phyloP scores from a whole-genome alignment of 2,329 filamentous ascomycete species.

The Aspergillus puulaauensis region DNA sequence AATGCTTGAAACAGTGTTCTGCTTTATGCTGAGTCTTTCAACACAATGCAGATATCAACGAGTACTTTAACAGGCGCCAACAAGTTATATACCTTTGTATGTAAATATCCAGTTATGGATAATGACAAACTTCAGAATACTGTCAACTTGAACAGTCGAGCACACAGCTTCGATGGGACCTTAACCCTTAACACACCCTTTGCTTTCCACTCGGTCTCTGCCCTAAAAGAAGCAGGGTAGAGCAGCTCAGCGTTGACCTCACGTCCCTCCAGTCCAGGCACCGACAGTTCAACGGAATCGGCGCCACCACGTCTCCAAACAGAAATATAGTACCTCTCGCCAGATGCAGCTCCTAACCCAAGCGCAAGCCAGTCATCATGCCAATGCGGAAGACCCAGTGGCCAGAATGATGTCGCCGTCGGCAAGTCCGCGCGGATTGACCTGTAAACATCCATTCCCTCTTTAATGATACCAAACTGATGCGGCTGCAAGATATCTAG shows the following conservation, averaged over 20 bases:
- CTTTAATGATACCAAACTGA: slow-evolving; percentile 26
- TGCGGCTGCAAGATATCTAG: slow-evolving; percentile 23
- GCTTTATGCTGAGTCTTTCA: background rate
- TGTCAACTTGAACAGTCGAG: slow-evolving; percentile 13
- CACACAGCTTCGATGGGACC: slow-evolving; percentile 3
- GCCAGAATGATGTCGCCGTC: slow-evolving; percentile 30
- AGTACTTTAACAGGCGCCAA: background rate
- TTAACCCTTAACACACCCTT: slow-evolving; percentile 2
- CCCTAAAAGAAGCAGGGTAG: slow-evolving; percentile 10
- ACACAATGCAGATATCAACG: background rate
- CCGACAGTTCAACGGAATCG: slow-evolving; percentile 3
- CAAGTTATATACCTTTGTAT: too few species aligned
- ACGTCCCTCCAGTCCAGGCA: background rate
- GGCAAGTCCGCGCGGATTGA: slow-evolving; percentile 22
- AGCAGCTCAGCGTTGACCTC: slow-evolving; percentile 1
- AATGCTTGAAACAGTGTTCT: too few species aligned
- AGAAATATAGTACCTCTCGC: slow-evolving; percentile 13
- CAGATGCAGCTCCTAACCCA: slow-evolving; percentile 17
- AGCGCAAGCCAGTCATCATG: slow-evolving; percentile 33
- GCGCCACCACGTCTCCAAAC: slow-evolving; percentile 23
- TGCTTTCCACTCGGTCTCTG: slow-evolving; percentile 1
- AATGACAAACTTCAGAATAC: too few species aligned
- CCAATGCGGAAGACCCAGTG: slow-evolving; percentile 33
- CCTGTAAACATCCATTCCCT: slow-evolving; percentile 34
- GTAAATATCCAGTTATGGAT: too few species aligned